Percentiles rank a stretch among this genome's conserved stretches.
Evolutionary conservation across 805 yeast genomes (phyloP).

Genomic region (Tetrapisispora namnaoensis): DNA sequence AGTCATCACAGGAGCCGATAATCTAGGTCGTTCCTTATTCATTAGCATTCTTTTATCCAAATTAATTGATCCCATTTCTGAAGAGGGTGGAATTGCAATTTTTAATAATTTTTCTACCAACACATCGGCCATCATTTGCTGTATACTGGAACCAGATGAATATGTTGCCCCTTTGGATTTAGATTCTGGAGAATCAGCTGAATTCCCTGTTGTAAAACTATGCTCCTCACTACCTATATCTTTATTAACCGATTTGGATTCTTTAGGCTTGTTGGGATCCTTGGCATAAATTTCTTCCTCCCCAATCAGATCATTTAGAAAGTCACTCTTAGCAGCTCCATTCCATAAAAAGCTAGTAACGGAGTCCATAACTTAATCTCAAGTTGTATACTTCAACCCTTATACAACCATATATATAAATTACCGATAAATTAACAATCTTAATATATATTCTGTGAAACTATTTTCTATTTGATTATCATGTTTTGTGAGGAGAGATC

Average conservation of each 20-base stretch:
- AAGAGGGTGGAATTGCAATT: constrained; percentile 61
- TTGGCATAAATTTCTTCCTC: neutral
- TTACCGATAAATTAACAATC: too few relatives aligned
- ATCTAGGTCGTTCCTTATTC: constrained; percentile 55
- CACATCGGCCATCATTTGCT: constrained; percentile 48
- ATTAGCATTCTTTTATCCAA: constrained; percentile 46
- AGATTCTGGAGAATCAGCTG: neutral
- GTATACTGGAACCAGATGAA: constrained; percentile 14
- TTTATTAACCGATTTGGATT: neutral
- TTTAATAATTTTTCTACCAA: constrained; percentile 60
- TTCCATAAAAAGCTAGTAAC: constrained; percentile 25
- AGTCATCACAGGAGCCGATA: constrained; percentile 63
- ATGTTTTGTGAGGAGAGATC: too few relatives aligned
- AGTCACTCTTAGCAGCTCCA: constrained; percentile 10
- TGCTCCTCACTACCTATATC: too few relatives aligned
- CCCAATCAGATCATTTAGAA: neutral
- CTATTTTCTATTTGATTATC: too few relatives aligned
- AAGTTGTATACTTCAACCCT: neutral
- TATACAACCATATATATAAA: too few relatives aligned
- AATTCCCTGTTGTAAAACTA: neutral
- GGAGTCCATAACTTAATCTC: constrained; percentile 16
- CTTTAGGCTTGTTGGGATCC: constrained; percentile 5
- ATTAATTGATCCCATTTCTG: constrained; percentile 36
- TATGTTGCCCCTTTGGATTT: neutral
- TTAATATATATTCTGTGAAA: too few relatives aligned